Evolutionary conservation across 495 filamentous ascomycete genomes (phyloP).

Genomic region (Lichina pygmaea): DNA sequence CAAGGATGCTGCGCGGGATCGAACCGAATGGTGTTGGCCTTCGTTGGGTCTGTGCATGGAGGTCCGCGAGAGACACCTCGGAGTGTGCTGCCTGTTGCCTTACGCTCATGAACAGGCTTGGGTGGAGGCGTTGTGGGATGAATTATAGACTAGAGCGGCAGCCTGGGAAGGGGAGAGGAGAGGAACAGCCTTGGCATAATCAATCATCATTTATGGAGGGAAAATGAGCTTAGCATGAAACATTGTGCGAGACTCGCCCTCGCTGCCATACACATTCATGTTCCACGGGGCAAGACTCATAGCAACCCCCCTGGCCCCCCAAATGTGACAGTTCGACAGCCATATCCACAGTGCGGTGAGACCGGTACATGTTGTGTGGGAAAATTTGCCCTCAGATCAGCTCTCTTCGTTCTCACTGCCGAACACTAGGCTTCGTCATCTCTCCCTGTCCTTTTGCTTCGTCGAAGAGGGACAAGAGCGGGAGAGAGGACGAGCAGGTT

Average conservation of each 20-base stretch:
- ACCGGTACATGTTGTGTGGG: not conserved
- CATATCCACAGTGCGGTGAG: not conserved
- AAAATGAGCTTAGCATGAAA: too few relatives aligned
- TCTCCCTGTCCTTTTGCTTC: not conserved
- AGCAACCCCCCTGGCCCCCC: too few relatives aligned
- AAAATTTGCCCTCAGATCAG: constrained; percentile 23
- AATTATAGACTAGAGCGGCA: not conserved
- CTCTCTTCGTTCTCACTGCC: constrained; percentile 27
- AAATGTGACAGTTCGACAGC: not conserved
- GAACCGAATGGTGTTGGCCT: too few relatives aligned
- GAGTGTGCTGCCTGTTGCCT: not conserved
- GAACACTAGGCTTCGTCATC: constrained; percentile 10
- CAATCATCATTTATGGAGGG: too few relatives aligned
- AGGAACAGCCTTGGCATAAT: not conserved
- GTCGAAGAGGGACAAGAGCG: constrained; percentile 1
- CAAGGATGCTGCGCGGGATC: too few relatives aligned
- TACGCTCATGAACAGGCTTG: not conserved
- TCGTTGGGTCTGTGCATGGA: too few relatives aligned
- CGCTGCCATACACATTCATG: too few relatives aligned
- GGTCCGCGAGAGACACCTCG: too few relatives aligned
- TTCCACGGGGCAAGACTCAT: too few relatives aligned
- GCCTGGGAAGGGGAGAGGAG: not conserved
- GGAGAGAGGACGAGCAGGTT: constrained; percentile 13
- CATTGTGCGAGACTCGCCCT: too few relatives aligned
- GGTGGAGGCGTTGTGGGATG: not conserved